Percentiles rank a stretch among this genome's conserved stretches.
Conservation (phyloP, 1,139 yeast genomes). For the Pichia cactophila region DNA sequence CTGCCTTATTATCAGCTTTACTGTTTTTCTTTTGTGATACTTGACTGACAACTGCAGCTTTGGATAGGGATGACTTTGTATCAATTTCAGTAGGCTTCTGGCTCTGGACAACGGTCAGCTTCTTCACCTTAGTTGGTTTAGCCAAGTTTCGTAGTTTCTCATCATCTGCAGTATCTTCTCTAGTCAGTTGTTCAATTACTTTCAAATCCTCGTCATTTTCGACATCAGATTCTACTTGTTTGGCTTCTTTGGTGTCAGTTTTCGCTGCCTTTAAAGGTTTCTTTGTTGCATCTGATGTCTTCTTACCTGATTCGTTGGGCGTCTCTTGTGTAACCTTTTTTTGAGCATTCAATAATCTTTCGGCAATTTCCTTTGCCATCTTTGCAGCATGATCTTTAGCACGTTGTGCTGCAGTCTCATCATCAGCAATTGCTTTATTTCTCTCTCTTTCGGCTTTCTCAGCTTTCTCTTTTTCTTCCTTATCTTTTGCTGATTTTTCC, state of each 20-base stretch:
- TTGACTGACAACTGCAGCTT: neutral
- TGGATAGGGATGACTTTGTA: neutral
- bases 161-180: slow-evolving; percentile 11
- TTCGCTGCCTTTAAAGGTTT: neutral
- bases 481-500: slow-evolving; percentile 2
- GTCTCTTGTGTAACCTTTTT: neutral
- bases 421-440: slow-evolving; percentile 1
- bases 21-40: neutral
- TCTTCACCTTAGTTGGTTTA: slow-evolving; percentile 8
- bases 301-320: neutral
- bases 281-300: neutral
- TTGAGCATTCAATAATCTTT: neutral
- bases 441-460: neutral
- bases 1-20: slow-evolving; percentile 6
- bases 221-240: neutral
- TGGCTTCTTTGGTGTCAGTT: neutral
- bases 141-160: slow-evolving; percentile 1
- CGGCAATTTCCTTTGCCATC: slow-evolving; percentile 3
- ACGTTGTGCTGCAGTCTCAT: slow-evolving; percentile 1
- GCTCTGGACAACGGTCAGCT: slow-evolving; percentile 1
- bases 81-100: neutral
- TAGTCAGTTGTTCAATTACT: slow-evolving; percentile 7
- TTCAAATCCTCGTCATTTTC: slow-evolving; percentile 6
- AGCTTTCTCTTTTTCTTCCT: slow-evolving; percentile 2
- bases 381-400: slow-evolving; percentile 1